A percentile compares a stretch with the other conserved stretches of the same genome.
These are phyloP conservation scores for Diaporthe velutina DNA, from an alignment of 2,329 filamentous ascomycete species.

Conservation along the genomic window DNA sequence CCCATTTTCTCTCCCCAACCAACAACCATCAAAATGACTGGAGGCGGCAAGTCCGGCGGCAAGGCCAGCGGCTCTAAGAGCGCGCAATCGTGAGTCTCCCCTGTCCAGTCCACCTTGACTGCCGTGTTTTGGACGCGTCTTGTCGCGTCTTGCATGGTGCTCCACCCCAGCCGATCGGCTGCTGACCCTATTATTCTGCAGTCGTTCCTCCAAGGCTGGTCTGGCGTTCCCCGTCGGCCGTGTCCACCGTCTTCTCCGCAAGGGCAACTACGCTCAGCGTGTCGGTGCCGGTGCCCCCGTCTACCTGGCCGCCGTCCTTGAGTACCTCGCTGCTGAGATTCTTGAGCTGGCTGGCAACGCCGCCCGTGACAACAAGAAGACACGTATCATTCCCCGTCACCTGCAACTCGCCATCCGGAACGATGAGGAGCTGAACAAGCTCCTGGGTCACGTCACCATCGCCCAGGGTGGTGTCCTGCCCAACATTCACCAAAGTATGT, in stretches of 20 bases:
- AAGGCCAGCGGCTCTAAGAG: slow-evolving; percentile 99
- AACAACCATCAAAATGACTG: slow-evolving; percentile 91
- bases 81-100: slow-evolving; percentile 90
- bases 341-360: slow-evolving; percentile 99
- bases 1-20: slow-evolving; percentile 49
- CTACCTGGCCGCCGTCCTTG: slow-evolving; percentile 97
- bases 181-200: slow-evolving; percentile 61
- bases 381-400: slow-evolving; percentile 99
- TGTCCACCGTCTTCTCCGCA: slow-evolving; percentile 98
- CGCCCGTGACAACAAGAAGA: slow-evolving; percentile 99
- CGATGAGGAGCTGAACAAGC: slow-evolving; percentile 99
- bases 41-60: slow-evolving; percentile 99
- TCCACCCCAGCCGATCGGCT: slow-evolving; percentile 17
- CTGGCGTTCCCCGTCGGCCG: slow-evolving; percentile 98
- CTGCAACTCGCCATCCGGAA: slow-evolving; percentile 99
- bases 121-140: slow-evolving; percentile 32
- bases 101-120: background rate
- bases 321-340: slow-evolving; percentile 98
- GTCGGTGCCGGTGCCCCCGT: slow-evolving; percentile 99
- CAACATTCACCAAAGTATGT: slow-evolving; percentile 97
- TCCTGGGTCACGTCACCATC: slow-evolving; percentile 95
- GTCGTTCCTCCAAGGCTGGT: slow-evolving; percentile 98
- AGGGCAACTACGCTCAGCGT: slow-evolving; percentile 99
- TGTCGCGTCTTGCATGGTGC: slow-evolving; percentile 52
- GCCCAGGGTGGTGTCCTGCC: slow-evolving; percentile 97